Evolutionary conservation across 2,329 filamentous ascomycete genomes (phyloP).

Genomic region (Cordyceps pruinosa): DNA sequence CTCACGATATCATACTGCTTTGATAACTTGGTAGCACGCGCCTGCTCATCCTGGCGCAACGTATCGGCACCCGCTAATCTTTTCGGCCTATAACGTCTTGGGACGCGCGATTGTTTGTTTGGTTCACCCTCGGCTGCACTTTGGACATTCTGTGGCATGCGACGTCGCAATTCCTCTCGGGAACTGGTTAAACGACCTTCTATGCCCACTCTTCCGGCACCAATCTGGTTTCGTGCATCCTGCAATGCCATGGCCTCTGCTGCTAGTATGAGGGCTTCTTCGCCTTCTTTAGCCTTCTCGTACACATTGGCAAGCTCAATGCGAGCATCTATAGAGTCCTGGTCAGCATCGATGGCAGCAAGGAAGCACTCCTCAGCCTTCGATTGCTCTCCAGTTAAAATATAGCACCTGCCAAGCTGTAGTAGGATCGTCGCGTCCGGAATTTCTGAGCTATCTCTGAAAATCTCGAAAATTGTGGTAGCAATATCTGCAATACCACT

Average conservation of each 20-base stretch:
- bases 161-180: not conserved
- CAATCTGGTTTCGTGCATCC: slow-evolving; percentile 33
- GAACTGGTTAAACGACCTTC: not conserved
- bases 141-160: not conserved
- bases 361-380: slow-evolving; percentile 74
- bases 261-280: slow-evolving; percentile 70
- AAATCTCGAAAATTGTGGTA: slow-evolving; percentile 49
- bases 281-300: slow-evolving; percentile 63
- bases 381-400: slow-evolving; percentile 53
- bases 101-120: slow-evolving; percentile 18
- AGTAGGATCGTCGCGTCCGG: slow-evolving; percentile 47
- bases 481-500: slow-evolving; percentile 31
- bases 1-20: slow-evolving; percentile 39
- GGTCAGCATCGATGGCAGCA: slow-evolving; percentile 64
- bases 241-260: slow-evolving; percentile 66
- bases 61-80: slow-evolving; percentile 39
- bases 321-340: slow-evolving; percentile 66
- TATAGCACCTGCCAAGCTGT: slow-evolving; percentile 61
- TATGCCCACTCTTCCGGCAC: slow-evolving; percentile 11
- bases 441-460: slow-evolving; percentile 41
- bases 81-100: slow-evolving; percentile 38
- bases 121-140: not conserved
- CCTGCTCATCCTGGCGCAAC: slow-evolving; percentile 37
- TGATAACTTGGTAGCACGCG: slow-evolving; percentile 31
- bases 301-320: slow-evolving; percentile 79